phyloP scores from a whole-genome alignment of 2,329 filamentous ascomycete genomes.

The Penicillium freii region DNA sequence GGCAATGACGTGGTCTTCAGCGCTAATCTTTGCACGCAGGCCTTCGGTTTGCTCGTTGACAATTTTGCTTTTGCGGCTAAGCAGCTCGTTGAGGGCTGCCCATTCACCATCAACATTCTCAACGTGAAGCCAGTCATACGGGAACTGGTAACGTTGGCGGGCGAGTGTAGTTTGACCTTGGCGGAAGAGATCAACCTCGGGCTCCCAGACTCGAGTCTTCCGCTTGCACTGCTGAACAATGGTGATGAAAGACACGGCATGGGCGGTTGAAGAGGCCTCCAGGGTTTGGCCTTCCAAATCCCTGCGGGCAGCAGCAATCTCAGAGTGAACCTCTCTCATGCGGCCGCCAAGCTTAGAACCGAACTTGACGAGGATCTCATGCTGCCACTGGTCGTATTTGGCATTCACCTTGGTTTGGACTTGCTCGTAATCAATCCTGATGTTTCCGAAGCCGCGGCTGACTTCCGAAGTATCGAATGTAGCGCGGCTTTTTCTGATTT shows the following conservation, averaged over 20 bases:
- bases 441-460: conserved; percentile 86
- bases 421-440: conserved; percentile 96
- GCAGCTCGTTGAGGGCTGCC: conserved; percentile 86
- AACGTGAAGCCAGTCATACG: conserved; percentile 89
- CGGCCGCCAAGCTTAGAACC: conserved; percentile 81
- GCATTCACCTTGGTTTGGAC: conserved; percentile 98
- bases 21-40: conserved; percentile 87
- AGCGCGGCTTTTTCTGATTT: conserved; percentile 89
- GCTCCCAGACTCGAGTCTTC: conserved; percentile 89
- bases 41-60: conserved; percentile 96
- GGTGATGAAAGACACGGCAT: conserved; percentile 97
- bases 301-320: conserved; percentile 84
- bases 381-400: conserved; percentile 99
- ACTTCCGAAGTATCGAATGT: conserved; percentile 98
- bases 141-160: conserved; percentile 90
- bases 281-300: conserved; percentile 90
- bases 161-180: conserved; percentile 91
- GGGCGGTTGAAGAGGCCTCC: conserved; percentile 90
- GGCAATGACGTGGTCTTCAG: conserved; percentile 86
- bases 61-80: conserved; percentile 89
- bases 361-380: conserved; percentile 93
- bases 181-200: conserved; percentile 92
- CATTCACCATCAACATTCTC: conserved; percentile 97
- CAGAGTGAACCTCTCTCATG: conserved; percentile 87
- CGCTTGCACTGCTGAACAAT: conserved; percentile 95